Evolutionary conservation across 2,329 filamentous ascomycete species (phyloP).

Genomic region (Diaporthe australafricana): DNA sequence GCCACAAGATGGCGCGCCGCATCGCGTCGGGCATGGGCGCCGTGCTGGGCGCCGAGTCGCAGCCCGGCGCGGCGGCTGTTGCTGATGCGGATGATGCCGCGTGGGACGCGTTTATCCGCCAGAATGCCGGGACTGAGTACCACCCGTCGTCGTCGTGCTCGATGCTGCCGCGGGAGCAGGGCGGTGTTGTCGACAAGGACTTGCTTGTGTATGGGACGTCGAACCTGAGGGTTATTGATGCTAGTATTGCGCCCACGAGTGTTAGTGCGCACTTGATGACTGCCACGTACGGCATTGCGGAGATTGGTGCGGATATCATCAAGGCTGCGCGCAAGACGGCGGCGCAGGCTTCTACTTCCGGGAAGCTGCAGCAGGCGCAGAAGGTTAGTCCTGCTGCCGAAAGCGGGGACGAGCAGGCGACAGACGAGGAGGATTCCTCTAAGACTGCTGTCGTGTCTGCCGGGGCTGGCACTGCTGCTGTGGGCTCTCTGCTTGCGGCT

Average conservation of each 20-base stretch:
- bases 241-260: slow-evolving; percentile 56
- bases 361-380: slow-evolving; percentile 3
- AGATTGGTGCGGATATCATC: slow-evolving; percentile 37
- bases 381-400: not conserved
- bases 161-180: slow-evolving; percentile 56
- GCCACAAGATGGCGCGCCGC: slow-evolving; percentile 48
- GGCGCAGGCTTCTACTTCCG: fast-evolving
- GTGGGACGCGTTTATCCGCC: slow-evolving; percentile 41
- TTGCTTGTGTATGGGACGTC: slow-evolving; percentile 57
- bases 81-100: slow-evolving; percentile 45
- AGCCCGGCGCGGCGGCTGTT: slow-evolving; percentile 44
- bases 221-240: slow-evolving; percentile 58
- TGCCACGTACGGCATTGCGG: slow-evolving; percentile 44
- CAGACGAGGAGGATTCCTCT: not conserved
- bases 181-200: slow-evolving; percentile 57
- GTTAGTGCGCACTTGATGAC: slow-evolving; percentile 43
- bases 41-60: slow-evolving; percentile 50
- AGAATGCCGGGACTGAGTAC: slow-evolving; percentile 45
- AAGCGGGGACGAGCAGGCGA: not conserved
- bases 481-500: not conserved
- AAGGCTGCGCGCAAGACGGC: slow-evolving; percentile 15
- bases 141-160: slow-evolving; percentile 57
- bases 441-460: slow-evolving; percentile 10
- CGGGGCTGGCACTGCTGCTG: not conserved
- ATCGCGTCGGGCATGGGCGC: slow-evolving; percentile 47